Evolutionary conservation across 257 asterid species (phyloP).

Genomic region (Ilex asprella): DNA sequence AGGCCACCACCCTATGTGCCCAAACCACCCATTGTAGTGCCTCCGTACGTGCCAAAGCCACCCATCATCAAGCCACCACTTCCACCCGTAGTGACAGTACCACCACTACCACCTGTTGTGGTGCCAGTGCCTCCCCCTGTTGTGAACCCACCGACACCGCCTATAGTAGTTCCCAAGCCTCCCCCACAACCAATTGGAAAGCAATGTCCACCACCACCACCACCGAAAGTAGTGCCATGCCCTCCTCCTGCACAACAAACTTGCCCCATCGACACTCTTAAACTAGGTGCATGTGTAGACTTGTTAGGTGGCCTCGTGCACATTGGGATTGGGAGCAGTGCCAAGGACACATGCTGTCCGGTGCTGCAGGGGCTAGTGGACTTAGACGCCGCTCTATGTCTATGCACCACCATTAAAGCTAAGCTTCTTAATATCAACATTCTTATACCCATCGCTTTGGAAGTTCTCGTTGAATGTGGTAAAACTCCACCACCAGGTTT

Average conservation of each 20-base stretch:
- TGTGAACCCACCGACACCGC: neutral
- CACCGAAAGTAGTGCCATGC: constrained; percentile 10
- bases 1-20: constrained; percentile 17
- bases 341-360: constrained; percentile 38
- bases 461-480: constrained; percentile 56
- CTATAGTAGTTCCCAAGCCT: constrained; percentile 7
- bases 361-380: constrained; percentile 20
- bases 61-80: constrained; percentile 13
- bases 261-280: constrained; percentile 56
- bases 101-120: constrained; percentile 13
- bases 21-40: constrained; percentile 1
- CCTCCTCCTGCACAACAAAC: constrained; percentile 12
- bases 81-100: constrained; percentile 1
- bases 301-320: constrained; percentile 45
- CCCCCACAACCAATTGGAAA: constrained; percentile 20
- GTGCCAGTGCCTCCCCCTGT: constrained; percentile 22
- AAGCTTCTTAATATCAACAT: constrained; percentile 51
- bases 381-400: constrained; percentile 52
- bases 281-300: constrained; percentile 35
- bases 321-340: constrained; percentile 44
- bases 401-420: constrained; percentile 60
- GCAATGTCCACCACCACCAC: constrained; percentile 11
- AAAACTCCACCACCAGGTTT: constrained; percentile 56
- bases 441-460: constrained; percentile 55
- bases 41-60: constrained; percentile 10